Evolutionary conservation across 192 early-diverging fungal genomes (phyloP), one percentile per base, ranked within the genome.

Genomic region (Coemansia pectinata): DNA sequence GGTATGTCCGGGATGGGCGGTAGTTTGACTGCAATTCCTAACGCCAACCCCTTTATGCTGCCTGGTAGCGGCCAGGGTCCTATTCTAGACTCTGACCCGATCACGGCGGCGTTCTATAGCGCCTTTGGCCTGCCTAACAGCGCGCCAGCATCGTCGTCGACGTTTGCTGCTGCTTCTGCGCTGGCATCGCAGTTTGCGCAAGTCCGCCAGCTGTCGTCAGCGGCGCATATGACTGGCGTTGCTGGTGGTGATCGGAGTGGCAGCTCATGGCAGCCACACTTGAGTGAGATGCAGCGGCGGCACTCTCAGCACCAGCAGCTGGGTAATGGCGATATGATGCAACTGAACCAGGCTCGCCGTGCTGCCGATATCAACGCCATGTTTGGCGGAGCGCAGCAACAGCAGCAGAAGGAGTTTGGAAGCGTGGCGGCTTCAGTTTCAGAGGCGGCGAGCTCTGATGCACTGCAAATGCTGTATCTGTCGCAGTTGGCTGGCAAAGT

Each of bases 31-130:
- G 80, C 80, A 0, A 59, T 75, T 39, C 80, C 80, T 14, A 72
- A 66, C 44, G 21, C 80, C n/a, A 83, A 83, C 48, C 80, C 80
- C n/a, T 71, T 83, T 31, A 83, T 83, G 80, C 76, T 83, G 3
- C 76, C 80, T 11, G 80, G 80, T 39, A 83, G 72, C 53, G 80
- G 76, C 50, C 77, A 76, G 33, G 82, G 68, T 11, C 82, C 82
- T 6, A 41, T 65, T 3, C 21, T 48, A 12, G 77, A 79, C 47
- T 39, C 71, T 7, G 82, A 84, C 29, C 73, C 82, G 11, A 76
- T 84, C 40, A 76, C 77, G 2, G 66, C 77, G 0, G 76, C 81
- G 4, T 84, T 84, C 65, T 84, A 84, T 71, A 71, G 77, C 44
- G 77, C 77, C 11, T 79, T 84, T 61, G 82, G 82, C 3, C 34